A percentile compares a stretch with the other conserved stretches of the same genome.
phyloP scores from a whole-genome alignment of 2,329 filamentous ascomycete genomes.

The Zalaria sp. region DNA sequence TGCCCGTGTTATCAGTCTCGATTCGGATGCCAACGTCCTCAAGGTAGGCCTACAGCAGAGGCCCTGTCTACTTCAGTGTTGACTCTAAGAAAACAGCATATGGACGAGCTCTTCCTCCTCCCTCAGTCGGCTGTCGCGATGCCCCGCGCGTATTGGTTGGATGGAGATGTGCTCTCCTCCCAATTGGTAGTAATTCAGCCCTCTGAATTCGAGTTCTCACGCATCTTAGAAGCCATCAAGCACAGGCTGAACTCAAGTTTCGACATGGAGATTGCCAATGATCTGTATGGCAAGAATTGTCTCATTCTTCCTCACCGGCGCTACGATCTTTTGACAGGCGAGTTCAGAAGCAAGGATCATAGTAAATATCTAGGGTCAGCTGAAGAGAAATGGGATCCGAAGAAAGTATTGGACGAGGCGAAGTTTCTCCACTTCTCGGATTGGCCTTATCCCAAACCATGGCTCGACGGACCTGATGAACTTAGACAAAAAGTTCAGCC shows the following conservation, averaged over 20 bases:
- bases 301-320: constrained; percentile 51
- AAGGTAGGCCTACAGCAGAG: constrained; percentile 15
- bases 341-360: constrained; percentile 45
- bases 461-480: constrained; percentile 33
- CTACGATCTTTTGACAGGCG: constrained; percentile 47
- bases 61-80: constrained; percentile 17
- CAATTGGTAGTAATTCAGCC: constrained; percentile 10
- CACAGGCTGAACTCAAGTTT: constrained; percentile 13
- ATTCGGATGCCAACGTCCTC: constrained; percentile 51
- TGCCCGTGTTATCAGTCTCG: constrained; percentile 40
- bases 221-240: constrained; percentile 8
- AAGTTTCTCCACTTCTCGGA: constrained; percentile 58
- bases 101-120: constrained; percentile 60
- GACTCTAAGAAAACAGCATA: constrained; percentile 36
- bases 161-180: constrained; percentile 12
- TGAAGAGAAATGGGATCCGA: constrained; percentile 44
- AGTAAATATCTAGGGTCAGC: constrained; percentile 36
- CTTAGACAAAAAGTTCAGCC: constrained; percentile 30
- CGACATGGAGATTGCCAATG: constrained; percentile 55
- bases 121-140: constrained; percentile 48
- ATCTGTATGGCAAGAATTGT: constrained; percentile 44
- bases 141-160: constrained; percentile 59
- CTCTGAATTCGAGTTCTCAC: background rate
- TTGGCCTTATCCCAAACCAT: constrained; percentile 53
- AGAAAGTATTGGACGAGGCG: constrained; percentile 40